phyloP scores from a whole-genome alignment of 1,139 yeast species.

The Debaryomycetaceae sp. region DNA sequence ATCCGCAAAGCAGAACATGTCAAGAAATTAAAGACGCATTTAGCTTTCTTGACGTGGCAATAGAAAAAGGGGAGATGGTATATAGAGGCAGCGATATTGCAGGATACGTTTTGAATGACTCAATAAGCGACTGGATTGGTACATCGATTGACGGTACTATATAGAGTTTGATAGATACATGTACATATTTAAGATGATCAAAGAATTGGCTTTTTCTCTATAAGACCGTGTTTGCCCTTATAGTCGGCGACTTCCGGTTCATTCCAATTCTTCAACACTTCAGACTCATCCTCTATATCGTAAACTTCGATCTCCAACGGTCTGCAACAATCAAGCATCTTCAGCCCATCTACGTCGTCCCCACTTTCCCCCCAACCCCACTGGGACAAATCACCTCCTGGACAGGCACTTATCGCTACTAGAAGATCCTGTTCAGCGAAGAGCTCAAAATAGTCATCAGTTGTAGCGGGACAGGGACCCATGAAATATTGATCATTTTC shows the following conservation, averaged over 20 bases:
- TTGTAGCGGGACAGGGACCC: conserved; percentile 64
- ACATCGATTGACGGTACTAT: conserved; percentile 44
- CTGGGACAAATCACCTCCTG: conserved; percentile 65
- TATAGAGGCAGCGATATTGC: conserved; percentile 45
- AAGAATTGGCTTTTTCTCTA: conserved; percentile 7
- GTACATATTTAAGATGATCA: not conserved
- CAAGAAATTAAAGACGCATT: conserved; percentile 21
- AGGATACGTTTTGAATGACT: conserved; percentile 43
- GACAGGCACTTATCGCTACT: conserved; percentile 66
- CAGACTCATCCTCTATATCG: conserved; percentile 40
- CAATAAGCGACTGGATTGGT: conserved; percentile 47
- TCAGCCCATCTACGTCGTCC: conserved; percentile 39
- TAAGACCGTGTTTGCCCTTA: conserved; percentile 55
- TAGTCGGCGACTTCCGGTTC: conserved; percentile 50
- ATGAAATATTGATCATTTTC: conserved; percentile 65
- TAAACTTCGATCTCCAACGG: conserved; percentile 64
- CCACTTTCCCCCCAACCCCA: conserved; percentile 70
- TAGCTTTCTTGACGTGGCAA: conserved; percentile 24
- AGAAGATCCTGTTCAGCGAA: conserved; percentile 65
- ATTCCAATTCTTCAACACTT: conserved; percentile 46
- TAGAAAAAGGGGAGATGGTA: conserved; percentile 24
- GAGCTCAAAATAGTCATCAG: conserved; percentile 59
- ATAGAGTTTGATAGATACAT: conserved; percentile 6
- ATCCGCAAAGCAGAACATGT: conserved; percentile 11
- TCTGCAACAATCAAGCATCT: conserved; percentile 60